These are phyloP conservation scores for Terana coerulea DNA, from an alignment of 768 basidiomycete genomes.

Conservation along the genomic window DNA sequence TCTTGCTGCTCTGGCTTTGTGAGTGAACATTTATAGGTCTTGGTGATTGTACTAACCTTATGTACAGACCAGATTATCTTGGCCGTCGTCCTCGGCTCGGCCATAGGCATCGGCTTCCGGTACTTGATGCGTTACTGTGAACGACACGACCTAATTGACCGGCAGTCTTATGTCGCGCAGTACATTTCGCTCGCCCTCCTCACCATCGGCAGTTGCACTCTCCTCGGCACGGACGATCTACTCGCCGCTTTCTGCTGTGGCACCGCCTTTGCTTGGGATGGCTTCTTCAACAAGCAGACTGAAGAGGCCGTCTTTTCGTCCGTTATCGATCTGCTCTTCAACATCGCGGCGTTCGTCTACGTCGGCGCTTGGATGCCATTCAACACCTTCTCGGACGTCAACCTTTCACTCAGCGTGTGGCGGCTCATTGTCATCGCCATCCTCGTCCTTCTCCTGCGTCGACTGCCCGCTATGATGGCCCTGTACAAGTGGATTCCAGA, in stretches of 20 bases:
- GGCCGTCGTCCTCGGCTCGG: constrained; percentile 68
- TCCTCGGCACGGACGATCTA: constrained; percentile 91
- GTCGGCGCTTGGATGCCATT: constrained; percentile 99
- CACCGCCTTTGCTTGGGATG: constrained; percentile 95
- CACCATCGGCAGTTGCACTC: constrained; percentile 77
- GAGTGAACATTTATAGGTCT: constrained; percentile 28
- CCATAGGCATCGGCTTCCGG: constrained; percentile 76
- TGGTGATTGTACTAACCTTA: constrained; percentile 9
- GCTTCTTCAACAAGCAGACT: constrained; percentile 89
- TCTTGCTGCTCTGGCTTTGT: constrained; percentile 83
- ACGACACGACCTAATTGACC: constrained; percentile 80
- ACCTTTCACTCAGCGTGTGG: constrained; percentile 75
- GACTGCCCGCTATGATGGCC: constrained; percentile 80
- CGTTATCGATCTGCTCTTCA: constrained; percentile 95
- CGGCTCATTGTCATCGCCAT: constrained; percentile 81
- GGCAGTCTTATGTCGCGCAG: constrained; percentile 94
- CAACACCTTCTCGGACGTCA: constrained; percentile 61
- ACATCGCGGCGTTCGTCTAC: constrained; percentile 92
- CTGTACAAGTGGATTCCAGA: constrained; percentile 95
- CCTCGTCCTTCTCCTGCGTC: constrained; percentile 73
- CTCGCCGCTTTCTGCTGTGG: constrained; percentile 94
- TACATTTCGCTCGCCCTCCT: constrained; percentile 81
- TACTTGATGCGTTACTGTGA: constrained; percentile 94
- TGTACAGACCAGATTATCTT: constrained; percentile 73
- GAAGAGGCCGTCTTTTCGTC: constrained; percentile 95